A percentile compares a stretch with the other conserved stretches of the same genome.
Evolutionary conservation across 768 basidiomycete species (phyloP).

Genomic region (Mycena maculata): DNA sequence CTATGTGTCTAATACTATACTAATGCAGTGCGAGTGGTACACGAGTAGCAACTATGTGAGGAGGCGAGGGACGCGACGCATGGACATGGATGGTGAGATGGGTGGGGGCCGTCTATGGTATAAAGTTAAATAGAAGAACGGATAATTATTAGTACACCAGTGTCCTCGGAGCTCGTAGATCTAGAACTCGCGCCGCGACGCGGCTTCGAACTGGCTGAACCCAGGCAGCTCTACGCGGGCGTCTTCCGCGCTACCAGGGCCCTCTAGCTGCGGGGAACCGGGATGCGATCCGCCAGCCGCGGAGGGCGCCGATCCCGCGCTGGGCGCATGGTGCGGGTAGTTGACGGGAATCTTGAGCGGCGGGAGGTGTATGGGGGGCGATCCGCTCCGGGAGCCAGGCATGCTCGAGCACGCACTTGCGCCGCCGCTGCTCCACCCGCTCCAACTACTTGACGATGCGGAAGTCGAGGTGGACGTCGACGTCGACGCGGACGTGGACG

Average conservation of each 20-base stretch:
- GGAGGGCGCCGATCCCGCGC: neutral
- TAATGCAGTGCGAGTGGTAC: too few species aligned
- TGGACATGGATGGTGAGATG: too few species aligned
- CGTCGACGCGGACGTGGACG: conserved; percentile 41
- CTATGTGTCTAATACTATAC: too few species aligned
- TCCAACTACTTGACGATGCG: conserved; percentile 9
- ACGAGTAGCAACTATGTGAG: too few species aligned
- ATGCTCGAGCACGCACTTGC: conserved; percentile 36
- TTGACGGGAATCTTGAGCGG: conserved; percentile 61
- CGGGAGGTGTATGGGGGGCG: conserved; percentile 78
- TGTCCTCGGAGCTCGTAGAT: too few species aligned
- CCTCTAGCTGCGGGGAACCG: neutral
- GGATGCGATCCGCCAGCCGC: neutral
- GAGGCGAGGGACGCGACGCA: too few species aligned
- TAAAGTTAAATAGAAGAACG: too few species aligned
- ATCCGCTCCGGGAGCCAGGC: conserved; percentile 72
- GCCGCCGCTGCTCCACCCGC: conserved; percentile 26
- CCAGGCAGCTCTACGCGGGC: conserved; percentile 64
- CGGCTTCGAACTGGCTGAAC: conserved; percentile 74
- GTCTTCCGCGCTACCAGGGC: too few species aligned
- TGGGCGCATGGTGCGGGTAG: neutral
- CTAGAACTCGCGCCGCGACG: conserved; percentile 40
- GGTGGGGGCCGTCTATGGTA: too few species aligned
- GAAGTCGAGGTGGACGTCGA: neutral
- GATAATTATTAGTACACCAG: too few species aligned